Base-by-base conservation (phyloP, 2,329 filamentous ascomycete genomes). In the Macrophomina phaseolina region DNA sequence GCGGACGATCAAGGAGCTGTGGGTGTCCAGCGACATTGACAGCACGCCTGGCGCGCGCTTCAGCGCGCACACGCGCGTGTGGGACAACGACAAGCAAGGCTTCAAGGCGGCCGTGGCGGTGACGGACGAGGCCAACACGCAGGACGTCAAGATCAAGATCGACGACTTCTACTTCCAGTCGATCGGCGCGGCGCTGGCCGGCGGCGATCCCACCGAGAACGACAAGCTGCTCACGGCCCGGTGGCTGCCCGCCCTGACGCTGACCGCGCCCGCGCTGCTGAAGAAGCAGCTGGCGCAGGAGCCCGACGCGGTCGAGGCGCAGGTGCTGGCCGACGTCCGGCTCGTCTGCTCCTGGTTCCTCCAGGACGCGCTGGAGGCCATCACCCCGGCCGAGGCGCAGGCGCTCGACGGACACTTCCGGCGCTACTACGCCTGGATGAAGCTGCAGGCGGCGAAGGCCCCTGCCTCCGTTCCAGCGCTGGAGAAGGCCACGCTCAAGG, bases 371-470 rank as follows among this genome's bases (percentile, higher is more conserved):
- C 56, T 61, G 14, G 40, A 28, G 7, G 28, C 11, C n/a, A 30
- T 61, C 40, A 34, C 16, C 6, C 12, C 40, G 12, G 45, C 42
- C 8, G 56, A 46, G 8, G 45, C 28, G 23, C 28, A 32, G 12
- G 28, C 23, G 6, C 40, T 46, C 23, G 16, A 30, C 9, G 28
- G 42, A 3, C 40, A 46, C 40, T 48, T 28, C 40, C 30, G 32
- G 40, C 56, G 42, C 11, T 61, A 42, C 23, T 30, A 42, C 40
- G 40, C 28, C 18, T 61, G 56, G 56, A 61, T 61, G 56, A 7
- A 46, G 23, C 28, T 48, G 18, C 28, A 48, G n/a, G 40, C 42
- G 28, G 30, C 30, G 16, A n/a, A 11, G 6, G 40, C 56, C 30
- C 14, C 45, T 18, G 45, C 45, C n/a, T 12, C 18, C 18, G 45